A percentile compares a stretch with the other conserved stretches of the same genome.
phyloP scores from a whole-genome alignment of 495 filamentous ascomycete genomes.

The Penicillium maclennaniae region DNA sequence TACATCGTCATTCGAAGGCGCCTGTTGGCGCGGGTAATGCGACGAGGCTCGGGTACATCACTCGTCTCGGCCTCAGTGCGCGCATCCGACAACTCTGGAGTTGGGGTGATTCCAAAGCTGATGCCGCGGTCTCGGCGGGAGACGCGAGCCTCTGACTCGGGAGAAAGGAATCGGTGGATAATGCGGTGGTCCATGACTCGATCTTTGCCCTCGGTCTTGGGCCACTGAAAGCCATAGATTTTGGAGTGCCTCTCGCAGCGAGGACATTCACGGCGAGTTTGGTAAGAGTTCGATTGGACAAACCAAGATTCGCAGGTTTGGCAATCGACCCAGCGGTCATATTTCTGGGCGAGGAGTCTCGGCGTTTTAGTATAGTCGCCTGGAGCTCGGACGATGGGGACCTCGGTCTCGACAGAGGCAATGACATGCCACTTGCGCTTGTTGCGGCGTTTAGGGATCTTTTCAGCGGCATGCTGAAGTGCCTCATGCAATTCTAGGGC shows the following conservation, averaged over 20 bases:
- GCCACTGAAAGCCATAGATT: constrained; percentile 92
- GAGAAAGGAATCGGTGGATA: constrained; percentile 65
- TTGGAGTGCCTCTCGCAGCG: constrained; percentile 95
- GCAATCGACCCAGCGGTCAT: constrained; percentile 82
- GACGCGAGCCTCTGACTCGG: constrained; percentile 60
- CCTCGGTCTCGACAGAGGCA: constrained; percentile 42
- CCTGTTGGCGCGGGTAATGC: constrained; percentile 36
- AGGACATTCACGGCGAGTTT: constrained; percentile 77
- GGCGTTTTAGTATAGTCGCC: constrained; percentile 78
- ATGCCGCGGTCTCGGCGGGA: constrained; percentile 44
- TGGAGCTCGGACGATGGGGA: constrained; percentile 50
- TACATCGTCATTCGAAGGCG: constrained; percentile 41
- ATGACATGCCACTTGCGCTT: constrained; percentile 30
- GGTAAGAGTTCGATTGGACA: constrained; percentile 81
- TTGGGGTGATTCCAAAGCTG: constrained; percentile 37
- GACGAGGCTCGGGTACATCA: constrained; percentile 30
- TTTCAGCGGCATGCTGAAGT: constrained; percentile 12
- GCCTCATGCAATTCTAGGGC: constrained; percentile 26
- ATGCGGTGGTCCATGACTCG: constrained; percentile 69
- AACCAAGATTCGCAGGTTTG: constrained; percentile 76
- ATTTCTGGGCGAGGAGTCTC: constrained; percentile 64
- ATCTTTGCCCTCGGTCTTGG: constrained; percentile 86
- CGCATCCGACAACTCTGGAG: constrained; percentile 38
- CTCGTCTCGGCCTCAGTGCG: constrained; percentile 38
- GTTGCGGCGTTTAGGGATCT: constrained; percentile 17